Evolutionary conservation across 129 eudicot genomes (phyloP).

Genomic region (Ambrosia artemisiifolia): DNA sequence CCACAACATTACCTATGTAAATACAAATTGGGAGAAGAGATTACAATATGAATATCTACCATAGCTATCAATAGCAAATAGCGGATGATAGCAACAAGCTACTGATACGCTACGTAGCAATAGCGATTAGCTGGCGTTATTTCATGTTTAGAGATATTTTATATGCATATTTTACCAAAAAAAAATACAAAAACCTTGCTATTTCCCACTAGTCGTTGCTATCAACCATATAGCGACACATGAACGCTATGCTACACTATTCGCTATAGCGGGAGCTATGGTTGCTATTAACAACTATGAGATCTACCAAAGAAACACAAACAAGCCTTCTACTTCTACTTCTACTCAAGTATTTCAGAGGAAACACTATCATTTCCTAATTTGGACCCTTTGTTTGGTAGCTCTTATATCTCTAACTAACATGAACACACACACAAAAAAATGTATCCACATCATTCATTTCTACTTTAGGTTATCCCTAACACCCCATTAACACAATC

Average conservation of each 20-base stretch:
- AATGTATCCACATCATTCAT: background rate
- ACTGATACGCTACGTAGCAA: too few species aligned
- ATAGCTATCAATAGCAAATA: background rate
- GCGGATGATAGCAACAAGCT: too few species aligned
- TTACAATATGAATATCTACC: background rate
- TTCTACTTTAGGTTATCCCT: background rate
- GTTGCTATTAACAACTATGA: too few species aligned
- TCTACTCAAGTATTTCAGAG: background rate
- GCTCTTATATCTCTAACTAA: background rate
- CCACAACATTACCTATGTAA: background rate
- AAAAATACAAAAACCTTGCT: too few species aligned
- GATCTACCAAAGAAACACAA: constrained; percentile 1
- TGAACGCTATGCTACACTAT: too few species aligned
- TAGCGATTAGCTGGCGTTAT: too few species aligned
- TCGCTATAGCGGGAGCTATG: too few species aligned
- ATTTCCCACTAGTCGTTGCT: too few species aligned
- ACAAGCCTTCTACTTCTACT: background rate
- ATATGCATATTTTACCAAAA: too few species aligned
- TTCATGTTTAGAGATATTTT: too few species aligned
- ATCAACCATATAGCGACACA: too few species aligned
- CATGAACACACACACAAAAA: background rate
- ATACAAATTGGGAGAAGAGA: background rate
- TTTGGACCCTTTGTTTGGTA: background rate
- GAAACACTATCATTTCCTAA: background rate
- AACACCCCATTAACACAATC: background rate